These are phyloP conservation scores for Teunomyces stri DNA, from an alignment of 805 yeast genomes.

Conservation along the genomic window DNA sequence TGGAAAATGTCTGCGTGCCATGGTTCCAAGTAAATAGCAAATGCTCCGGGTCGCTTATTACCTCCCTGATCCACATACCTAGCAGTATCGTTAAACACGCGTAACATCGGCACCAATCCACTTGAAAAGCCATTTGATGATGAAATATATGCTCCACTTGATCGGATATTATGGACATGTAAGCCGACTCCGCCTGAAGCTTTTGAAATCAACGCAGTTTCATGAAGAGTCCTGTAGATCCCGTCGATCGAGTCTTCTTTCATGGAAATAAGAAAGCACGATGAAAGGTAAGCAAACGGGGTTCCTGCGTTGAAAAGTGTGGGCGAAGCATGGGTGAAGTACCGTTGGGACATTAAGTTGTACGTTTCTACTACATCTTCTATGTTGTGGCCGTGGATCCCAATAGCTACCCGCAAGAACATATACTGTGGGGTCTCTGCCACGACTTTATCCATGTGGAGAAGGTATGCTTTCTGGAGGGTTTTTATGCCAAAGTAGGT, in stretches of 20 bases:
- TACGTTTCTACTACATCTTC: constrained; percentile 76
- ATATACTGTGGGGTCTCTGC: constrained; percentile 91
- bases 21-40: constrained; percentile 90
- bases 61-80: constrained; percentile 98
- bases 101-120: constrained; percentile 93
- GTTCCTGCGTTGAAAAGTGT: constrained; percentile 94
- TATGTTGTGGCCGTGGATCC: constrained; percentile 75
- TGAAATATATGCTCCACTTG: constrained; percentile 82
- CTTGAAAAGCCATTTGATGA: constrained; percentile 92
- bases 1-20: constrained; percentile 95
- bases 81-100: constrained; percentile 94
- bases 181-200: constrained; percentile 96
- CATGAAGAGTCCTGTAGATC: constrained; percentile 83
- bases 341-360: constrained; percentile 79
- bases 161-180: constrained; percentile 82
- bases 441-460: constrained; percentile 49
- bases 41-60: constrained; percentile 96
- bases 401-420: constrained; percentile 87
- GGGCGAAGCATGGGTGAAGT: constrained; percentile 93
- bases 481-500: constrained; percentile 91
- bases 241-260: constrained; percentile 95
- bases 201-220: constrained; percentile 87
- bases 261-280: constrained; percentile 90
- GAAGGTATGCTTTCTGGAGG: constrained; percentile 80
- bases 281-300: constrained; percentile 78